phyloP scores from a whole-genome alignment of 2,329 filamentous ascomycete species.

The Penicillium sp. region DNA sequence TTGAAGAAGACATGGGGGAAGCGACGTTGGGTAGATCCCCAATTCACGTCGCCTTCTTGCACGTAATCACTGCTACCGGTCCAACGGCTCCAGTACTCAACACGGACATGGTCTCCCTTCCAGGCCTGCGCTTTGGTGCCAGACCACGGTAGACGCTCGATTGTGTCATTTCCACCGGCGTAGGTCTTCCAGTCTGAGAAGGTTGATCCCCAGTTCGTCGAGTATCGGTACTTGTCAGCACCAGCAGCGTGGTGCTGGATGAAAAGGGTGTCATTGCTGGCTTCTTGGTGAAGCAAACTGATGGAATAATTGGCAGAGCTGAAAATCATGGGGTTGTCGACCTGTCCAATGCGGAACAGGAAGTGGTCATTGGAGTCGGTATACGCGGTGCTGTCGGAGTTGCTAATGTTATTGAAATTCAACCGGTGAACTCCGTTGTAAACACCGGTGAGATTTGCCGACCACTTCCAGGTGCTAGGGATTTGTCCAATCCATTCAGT shows the following conservation, averaged over 20 bases:
- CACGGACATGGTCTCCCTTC: slow-evolving; percentile 61
- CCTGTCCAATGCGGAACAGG: slow-evolving; percentile 60
- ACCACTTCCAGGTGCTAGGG: slow-evolving; percentile 55
- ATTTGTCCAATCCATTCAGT: slow-evolving; percentile 51
- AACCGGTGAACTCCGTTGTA: slow-evolving; percentile 62
- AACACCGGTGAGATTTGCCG: slow-evolving; percentile 55
- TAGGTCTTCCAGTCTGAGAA: slow-evolving; percentile 62
- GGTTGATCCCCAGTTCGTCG: slow-evolving; percentile 60
- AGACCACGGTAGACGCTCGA: slow-evolving; percentile 54
- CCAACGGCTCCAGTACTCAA: slow-evolving; percentile 63
- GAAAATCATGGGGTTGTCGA: slow-evolving; percentile 61
- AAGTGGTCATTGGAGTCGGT: slow-evolving; percentile 60
- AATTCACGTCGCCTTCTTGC: slow-evolving; percentile 57
- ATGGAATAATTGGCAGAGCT: slow-evolving; percentile 60
- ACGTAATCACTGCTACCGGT: slow-evolving; percentile 61
- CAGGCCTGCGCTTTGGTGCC: slow-evolving; percentile 60
- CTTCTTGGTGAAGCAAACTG: slow-evolving; percentile 50
- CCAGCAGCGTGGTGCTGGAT: slow-evolving; percentile 61
- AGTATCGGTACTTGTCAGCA: slow-evolving; percentile 63
- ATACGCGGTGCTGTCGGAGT: slow-evolving; percentile 35
- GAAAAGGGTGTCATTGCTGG: slow-evolving; percentile 43
- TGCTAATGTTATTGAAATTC: slow-evolving; percentile 56
- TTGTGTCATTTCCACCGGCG: slow-evolving; percentile 49
- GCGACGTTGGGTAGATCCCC: slow-evolving; percentile 46
- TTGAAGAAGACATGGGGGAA: slow-evolving; percentile 65